phyloP scores from a whole-genome alignment of 208 protist genomes.

The Entamoeba moshkovskii region DNA sequence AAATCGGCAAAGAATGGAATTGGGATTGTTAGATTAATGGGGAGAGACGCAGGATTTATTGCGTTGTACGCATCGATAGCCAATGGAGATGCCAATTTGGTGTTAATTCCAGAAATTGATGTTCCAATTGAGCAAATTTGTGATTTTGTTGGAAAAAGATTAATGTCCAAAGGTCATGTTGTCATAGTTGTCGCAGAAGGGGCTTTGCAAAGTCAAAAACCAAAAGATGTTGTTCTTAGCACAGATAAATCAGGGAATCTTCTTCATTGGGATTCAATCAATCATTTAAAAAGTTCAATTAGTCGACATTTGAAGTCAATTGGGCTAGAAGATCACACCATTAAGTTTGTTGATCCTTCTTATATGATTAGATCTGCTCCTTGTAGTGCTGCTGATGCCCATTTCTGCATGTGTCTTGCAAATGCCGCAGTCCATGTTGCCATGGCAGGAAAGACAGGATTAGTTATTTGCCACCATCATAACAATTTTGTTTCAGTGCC shows the following conservation, averaged over 20 bases:
- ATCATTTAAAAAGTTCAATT: neutral
- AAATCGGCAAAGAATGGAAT: neutral
- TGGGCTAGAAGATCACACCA: neutral
- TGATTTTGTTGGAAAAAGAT: neutral
- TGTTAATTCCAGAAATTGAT: neutral
- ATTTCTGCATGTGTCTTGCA: neutral
- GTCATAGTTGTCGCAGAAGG: neutral
- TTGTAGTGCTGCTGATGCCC: neutral
- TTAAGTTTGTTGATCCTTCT: neutral
- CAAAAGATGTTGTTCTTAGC: neutral
- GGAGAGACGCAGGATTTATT: neutral
- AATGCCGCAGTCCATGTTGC: neutral
- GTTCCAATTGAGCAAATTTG: neutral
- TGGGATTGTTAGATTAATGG: neutral
- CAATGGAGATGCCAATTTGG: neutral
- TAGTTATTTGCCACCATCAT: neutral
- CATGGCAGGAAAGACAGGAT: neutral
- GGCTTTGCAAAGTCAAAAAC: neutral
- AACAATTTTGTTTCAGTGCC: neutral
- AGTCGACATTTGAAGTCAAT: neutral
- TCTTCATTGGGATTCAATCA: neutral
- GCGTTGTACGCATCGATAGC: neutral
- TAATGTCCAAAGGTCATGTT: neutral
- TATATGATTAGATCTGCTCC: neutral
- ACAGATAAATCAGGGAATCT: neutral